Evolutionary conservation across 768 basidiomycete genomes (phyloP), one percentile per base, ranked within the genome.

Genomic region (Trametes sanguinea): DNA sequence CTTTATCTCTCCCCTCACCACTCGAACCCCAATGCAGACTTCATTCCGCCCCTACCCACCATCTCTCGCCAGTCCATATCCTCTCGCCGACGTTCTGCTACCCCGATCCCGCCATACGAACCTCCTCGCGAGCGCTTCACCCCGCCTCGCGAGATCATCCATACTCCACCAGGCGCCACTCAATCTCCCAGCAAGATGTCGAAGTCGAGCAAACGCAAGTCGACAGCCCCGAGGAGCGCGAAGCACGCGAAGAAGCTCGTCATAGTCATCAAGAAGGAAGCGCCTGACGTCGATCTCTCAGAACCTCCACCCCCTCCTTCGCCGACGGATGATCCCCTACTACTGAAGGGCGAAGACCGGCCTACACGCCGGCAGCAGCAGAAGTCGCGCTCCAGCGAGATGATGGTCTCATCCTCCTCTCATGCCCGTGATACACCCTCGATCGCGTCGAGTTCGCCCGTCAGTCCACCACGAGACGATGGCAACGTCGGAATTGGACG

Each of bases 261-360:
- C 27, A 33, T 75, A 58, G 63, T 66, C 42, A 69, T 74, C 61
- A 92, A 92, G 79, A 83, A 76, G 59, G 89, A 92, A 67, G 80
- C 83, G 4, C 89, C 89, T 0, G 82, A 83, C 16, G 76, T 90
- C 64, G 83, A 89, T 67, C 73, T 88, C 32, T 78, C 71, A 51
- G 77, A 69, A 13, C 85, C 86, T 4, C 79, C 85, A 67, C 85
- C 87, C 7, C 91, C 90, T 0, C 78, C 88, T 0, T 89, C 88
- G 55, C 90, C 90, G 2, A 83, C 83, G 0, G 90, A 92, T 40
- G 90, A 92, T 67, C 90, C 90, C 0, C 72, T 92, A 0, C 75
- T 92, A 2, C 77, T 92, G 32, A 64, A 64, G 17, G 63, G 63
- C 6, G 11, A 44, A 11, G 80, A 79, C 47, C 84, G 80, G 3